phyloP scores from a whole-genome alignment of 257 asterid species.

The Lycium barbarum region DNA sequence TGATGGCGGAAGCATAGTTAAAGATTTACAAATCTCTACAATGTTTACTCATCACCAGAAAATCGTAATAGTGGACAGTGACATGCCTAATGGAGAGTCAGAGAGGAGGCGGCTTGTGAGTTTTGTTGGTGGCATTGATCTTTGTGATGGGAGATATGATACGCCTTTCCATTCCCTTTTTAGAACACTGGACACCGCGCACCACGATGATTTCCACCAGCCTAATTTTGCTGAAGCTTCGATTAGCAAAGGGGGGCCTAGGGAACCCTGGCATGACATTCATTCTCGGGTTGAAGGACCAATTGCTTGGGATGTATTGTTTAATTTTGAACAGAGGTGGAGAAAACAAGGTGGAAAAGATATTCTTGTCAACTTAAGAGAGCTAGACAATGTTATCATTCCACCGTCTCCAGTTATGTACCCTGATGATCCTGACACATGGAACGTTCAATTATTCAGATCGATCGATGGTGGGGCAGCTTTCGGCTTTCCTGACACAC shows the following conservation, averaged over 20 bases:
- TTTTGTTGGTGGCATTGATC: slow-evolving; percentile 91
- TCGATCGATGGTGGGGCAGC: slow-evolving; percentile 97
- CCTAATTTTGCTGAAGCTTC: slow-evolving; percentile 74
- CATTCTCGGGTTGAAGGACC: slow-evolving; percentile 85
- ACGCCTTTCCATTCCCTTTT: slow-evolving; percentile 83
- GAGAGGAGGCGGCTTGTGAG: slow-evolving; percentile 66
- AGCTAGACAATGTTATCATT: slow-evolving; percentile 59
- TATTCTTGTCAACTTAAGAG: slow-evolving; percentile 62
- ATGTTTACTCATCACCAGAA: slow-evolving; percentile 96
- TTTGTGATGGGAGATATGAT: slow-evolving; percentile 86
- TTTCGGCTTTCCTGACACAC: slow-evolving; percentile 81
- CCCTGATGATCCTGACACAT: slow-evolving; percentile 73
- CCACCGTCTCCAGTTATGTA: slow-evolving; percentile 81
- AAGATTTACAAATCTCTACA: slow-evolving; percentile 72
- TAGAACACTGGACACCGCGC: slow-evolving; percentile 82
- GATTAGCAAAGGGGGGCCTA: slow-evolving; percentile 76
- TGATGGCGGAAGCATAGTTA: slow-evolving; percentile 80
- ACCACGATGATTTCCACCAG: slow-evolving; percentile 87
- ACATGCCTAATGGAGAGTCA: slow-evolving; percentile 56
- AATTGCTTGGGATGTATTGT: slow-evolving; percentile 86
- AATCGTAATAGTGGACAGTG: slow-evolving; percentile 71
- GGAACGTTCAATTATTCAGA: slow-evolving; percentile 86
- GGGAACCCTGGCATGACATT: slow-evolving; percentile 94
- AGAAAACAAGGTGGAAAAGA: slow-evolving; percentile 84
- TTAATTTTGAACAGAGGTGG: slow-evolving; percentile 93